Evolutionary conservation across 306 rosid species (phyloP).

Genomic region (Pueraria montana): DNA sequence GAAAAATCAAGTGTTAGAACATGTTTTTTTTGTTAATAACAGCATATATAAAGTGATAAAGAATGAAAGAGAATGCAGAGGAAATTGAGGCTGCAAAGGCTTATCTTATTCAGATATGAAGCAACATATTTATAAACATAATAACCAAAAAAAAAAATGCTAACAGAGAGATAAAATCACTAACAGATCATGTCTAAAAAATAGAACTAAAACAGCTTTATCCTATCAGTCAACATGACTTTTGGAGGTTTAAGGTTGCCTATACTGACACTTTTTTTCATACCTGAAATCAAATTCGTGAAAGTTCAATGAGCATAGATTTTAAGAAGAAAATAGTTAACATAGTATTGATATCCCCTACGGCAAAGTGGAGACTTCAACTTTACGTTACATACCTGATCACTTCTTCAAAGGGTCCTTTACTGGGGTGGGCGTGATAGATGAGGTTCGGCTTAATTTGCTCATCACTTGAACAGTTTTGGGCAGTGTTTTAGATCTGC

Average conservation of each 20-base stretch:
- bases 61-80: no score
- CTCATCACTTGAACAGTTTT: conserved; percentile 41
- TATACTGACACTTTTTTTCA: conserved; percentile 50
- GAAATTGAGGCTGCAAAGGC: no score
- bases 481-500: conserved; percentile 58
- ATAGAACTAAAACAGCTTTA: no score
- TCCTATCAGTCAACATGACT: no score
- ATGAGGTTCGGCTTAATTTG: conserved; percentile 47
- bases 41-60: no score
- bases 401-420: conserved; percentile 52
- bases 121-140: no score
- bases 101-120: no score
- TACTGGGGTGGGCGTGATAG: conserved; percentile 21
- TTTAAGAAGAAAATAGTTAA: not conserved
- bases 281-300: conserved; percentile 52
- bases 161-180: no score
- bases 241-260: conserved; percentile 49
- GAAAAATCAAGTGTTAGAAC: conserved; percentile 3
- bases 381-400: conserved; percentile 55
- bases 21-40: no score
- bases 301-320: not conserved
- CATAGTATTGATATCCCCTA: not conserved
- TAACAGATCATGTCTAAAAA: no score
- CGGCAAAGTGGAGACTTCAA: not conserved
- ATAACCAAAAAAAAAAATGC: no score